phyloP scores from a whole-genome alignment of 495 filamentous ascomycete species.

The Evernia prunastri region DNA sequence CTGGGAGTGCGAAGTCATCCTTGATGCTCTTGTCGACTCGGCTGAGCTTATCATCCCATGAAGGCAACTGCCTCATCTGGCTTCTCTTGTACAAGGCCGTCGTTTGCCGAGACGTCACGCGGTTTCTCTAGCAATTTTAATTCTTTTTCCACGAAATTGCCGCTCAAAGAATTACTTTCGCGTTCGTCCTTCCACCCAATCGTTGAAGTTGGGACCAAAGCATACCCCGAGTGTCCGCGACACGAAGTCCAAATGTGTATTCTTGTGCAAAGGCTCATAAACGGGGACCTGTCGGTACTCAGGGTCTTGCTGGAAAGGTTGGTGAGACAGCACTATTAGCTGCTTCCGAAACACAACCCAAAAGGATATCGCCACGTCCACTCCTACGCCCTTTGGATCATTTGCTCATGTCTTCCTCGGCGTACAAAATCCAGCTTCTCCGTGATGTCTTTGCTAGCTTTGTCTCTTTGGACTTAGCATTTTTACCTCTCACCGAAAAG shows the following conservation, averaged over 20 bases:
- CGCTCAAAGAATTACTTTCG: background rate
- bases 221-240: background rate
- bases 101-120: background rate
- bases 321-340: background rate
- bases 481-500: background rate
- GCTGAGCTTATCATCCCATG: background rate
- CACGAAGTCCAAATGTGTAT: background rate
- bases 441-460: background rate
- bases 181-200: background rate
- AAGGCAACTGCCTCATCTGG: background rate
- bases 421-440: background rate
- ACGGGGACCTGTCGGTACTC: background rate
- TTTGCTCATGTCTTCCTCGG: background rate
- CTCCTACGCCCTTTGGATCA: background rate
- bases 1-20: background rate
- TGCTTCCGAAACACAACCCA: constrained; percentile 1
- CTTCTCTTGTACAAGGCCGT: background rate
- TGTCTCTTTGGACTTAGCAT: background rate
- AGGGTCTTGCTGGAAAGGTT: background rate
- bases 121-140: background rate
- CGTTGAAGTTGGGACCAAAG: background rate
- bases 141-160: background rate
- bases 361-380: background rate
- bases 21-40: background rate
- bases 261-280: background rate